Percentiles rank a stretch among this genome's conserved stretches.
Conservation (phyloP, 768 basidiomycete genomes). For the Kwoniella dendrophila region DNA sequence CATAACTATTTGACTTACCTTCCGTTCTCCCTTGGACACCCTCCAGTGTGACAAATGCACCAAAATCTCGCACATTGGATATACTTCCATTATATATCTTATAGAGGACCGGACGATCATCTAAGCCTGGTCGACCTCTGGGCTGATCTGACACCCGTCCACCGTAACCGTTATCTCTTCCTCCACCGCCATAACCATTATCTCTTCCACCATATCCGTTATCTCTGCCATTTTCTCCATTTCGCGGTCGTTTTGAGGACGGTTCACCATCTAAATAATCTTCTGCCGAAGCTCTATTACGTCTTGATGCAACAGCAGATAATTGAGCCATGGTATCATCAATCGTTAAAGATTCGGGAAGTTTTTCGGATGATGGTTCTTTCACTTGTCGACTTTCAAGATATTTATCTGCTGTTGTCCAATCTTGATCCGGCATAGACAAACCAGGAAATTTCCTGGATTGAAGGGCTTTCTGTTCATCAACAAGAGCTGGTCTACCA, state of each 20-base stretch:
- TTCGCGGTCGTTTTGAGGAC: constrained; percentile 67
- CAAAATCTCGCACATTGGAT: constrained; percentile 87
- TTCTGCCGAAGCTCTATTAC: constrained; percentile 57
- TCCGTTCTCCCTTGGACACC: constrained; percentile 82
- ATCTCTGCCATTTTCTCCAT: constrained; percentile 45
- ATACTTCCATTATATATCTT: constrained; percentile 93
- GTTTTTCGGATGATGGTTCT: constrained; percentile 33
- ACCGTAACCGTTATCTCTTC: constrained; percentile 36
- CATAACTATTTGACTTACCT: constrained; percentile 61
- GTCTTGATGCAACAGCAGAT: constrained; percentile 69
- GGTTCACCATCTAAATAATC: constrained; percentile 56
- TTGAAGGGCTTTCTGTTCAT: constrained; percentile 71
- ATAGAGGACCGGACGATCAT: constrained; percentile 84
- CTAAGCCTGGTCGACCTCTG: constrained; percentile 60
- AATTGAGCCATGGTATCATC: constrained; percentile 84
- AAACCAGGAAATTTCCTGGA: constrained; percentile 88
- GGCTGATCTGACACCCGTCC: constrained; percentile 48
- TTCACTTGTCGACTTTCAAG: constrained; percentile 34
- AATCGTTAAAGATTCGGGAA: constrained; percentile 64
- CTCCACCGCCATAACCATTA: constrained; percentile 30
- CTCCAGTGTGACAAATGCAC: constrained; percentile 88
- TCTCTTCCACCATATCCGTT: constrained; percentile 15
- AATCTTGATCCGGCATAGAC: constrained; percentile 74
- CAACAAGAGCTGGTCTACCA: constrained; percentile 33
- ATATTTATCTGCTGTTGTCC: constrained; percentile 60